A percentile compares a stretch with the other conserved stretches of the same genome.
Conservation (phyloP, 2,329 filamentous ascomycete species). For the Aspergillus felis region DNA sequence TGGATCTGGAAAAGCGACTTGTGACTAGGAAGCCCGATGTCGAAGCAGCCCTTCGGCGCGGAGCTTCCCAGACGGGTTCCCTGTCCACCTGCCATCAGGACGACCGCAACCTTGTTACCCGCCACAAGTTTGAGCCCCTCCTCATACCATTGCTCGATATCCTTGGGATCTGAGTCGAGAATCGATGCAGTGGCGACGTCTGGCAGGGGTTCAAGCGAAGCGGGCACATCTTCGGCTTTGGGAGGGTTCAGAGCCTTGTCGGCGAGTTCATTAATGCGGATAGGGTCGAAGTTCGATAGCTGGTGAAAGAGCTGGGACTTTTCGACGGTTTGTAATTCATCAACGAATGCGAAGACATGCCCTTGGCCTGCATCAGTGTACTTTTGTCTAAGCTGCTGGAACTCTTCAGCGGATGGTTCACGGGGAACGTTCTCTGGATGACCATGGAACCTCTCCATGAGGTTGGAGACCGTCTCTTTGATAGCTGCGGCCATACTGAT, state of each 20-base stretch:
- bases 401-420: constrained; percentile 60
- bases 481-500: constrained; percentile 38
- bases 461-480: constrained; percentile 45
- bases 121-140: constrained; percentile 63
- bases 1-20: constrained; percentile 98
- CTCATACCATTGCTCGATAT: constrained; percentile 81
- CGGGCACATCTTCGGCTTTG: constrained; percentile 48
- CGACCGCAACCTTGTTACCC: constrained; percentile 71
- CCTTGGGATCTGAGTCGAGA: constrained; percentile 75
- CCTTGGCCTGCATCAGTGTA: constrained; percentile 72
- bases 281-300: constrained; percentile 75
- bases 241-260: constrained; percentile 76
- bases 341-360: constrained; percentile 84
- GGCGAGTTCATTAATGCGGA: constrained; percentile 82
- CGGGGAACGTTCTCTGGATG: constrained; percentile 36
- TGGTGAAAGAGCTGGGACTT: constrained; percentile 78
- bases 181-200: constrained; percentile 83
- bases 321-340: constrained; percentile 68
- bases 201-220: constrained; percentile 79
- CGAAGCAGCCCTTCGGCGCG: constrained; percentile 93
- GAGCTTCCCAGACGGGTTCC: constrained; percentile 92
- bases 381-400: constrained; percentile 65
- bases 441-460: constrained; percentile 47
- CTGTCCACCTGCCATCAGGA: constrained; percentile 96
- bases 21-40: constrained; percentile 86